Evolutionary conservation across 2,329 filamentous ascomycete species (phyloP).

Genomic region (Beauveria bassiana): DNA sequence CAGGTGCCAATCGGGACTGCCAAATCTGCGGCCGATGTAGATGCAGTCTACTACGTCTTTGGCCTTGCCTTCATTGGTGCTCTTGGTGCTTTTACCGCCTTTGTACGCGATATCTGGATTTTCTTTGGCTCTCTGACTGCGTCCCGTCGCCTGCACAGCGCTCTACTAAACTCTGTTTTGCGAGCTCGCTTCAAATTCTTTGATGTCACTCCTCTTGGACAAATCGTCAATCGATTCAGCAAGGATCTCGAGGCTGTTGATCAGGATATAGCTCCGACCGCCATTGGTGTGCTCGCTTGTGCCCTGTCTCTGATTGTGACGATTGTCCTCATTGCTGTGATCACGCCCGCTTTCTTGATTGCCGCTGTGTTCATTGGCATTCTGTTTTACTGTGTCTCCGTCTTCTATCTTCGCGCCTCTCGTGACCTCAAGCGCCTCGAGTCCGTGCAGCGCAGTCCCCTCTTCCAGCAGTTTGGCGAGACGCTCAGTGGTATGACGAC

Average conservation of each 20-base stretch:
- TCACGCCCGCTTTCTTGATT: slow-evolving; percentile 86
- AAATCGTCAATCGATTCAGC: slow-evolving; percentile 97
- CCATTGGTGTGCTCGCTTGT: slow-evolving; percentile 66
- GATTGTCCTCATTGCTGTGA: slow-evolving; percentile 73
- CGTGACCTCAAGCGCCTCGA: slow-evolving; percentile 92
- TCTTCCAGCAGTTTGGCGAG: slow-evolving; percentile 98
- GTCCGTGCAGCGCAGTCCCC: slow-evolving; percentile 84
- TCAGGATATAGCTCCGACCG: slow-evolving; percentile 89
- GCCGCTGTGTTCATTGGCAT: slow-evolving; percentile 77
- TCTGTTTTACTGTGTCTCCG: slow-evolving; percentile 74
- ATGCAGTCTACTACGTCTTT: slow-evolving; percentile 75
- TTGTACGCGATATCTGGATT: slow-evolving; percentile 77
- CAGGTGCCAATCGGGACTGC: slow-evolving; percentile 14
- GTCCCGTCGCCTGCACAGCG: slow-evolving; percentile 74
- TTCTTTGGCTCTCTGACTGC: slow-evolving; percentile 89
- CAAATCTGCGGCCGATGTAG: slow-evolving; percentile 47
- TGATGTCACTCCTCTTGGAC: slow-evolving; percentile 88
- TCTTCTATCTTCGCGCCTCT: slow-evolving; percentile 87
- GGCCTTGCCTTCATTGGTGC: slow-evolving; percentile 77
- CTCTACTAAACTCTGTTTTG: slow-evolving; percentile 69
- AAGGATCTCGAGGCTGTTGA: slow-evolving; percentile 94
- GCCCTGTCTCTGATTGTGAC: slow-evolving; percentile 69
- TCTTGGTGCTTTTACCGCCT: slow-evolving; percentile 69
- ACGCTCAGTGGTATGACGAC: slow-evolving; percentile 92
- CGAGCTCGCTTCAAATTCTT: slow-evolving; percentile 97